phyloP scores from a whole-genome alignment of 1,139 yeast genomes.

The Suhomyces wounanorum region DNA sequence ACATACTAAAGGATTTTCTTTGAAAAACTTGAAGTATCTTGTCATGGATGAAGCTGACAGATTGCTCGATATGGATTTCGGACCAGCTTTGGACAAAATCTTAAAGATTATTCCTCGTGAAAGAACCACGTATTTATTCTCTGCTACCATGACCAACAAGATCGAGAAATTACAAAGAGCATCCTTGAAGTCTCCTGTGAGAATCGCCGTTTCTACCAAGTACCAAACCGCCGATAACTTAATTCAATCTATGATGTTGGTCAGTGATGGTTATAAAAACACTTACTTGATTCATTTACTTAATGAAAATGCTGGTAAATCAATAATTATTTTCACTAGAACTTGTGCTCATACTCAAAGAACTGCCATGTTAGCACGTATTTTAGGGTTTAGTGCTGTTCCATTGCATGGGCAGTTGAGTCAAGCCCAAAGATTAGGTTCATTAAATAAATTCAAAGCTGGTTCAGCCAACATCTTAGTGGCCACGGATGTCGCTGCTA shows the following conservation, averaged over 20 bases:
- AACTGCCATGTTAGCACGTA: slow-evolving; percentile 76
- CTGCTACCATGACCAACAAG: slow-evolving; percentile 96
- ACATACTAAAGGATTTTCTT: slow-evolving; percentile 87
- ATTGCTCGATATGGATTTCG: slow-evolving; percentile 93
- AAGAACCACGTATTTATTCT: slow-evolving; percentile 83
- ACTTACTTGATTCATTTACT: slow-evolving; percentile 80
- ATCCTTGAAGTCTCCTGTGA: slow-evolving; percentile 82
- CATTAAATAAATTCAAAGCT: slow-evolving; percentile 86
- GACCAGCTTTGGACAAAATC: slow-evolving; percentile 88
- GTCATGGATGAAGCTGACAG: slow-evolving; percentile 99
- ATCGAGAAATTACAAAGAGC: slow-evolving; percentile 95
- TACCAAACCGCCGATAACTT: slow-evolving; percentile 93
- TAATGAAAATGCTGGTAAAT: slow-evolving; percentile 84
- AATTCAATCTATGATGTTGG: slow-evolving; percentile 85
- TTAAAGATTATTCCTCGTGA: slow-evolving; percentile 81
- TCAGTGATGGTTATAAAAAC: slow-evolving; percentile 90
- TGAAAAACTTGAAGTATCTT: slow-evolving; percentile 75
- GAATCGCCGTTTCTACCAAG: slow-evolving; percentile 85
- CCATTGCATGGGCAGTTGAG: slow-evolving; percentile 94
- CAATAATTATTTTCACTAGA: slow-evolving; percentile 86
- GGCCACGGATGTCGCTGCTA: slow-evolving; percentile 97
- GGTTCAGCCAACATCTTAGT: slow-evolving; percentile 81
- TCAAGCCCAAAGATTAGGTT: slow-evolving; percentile 90
- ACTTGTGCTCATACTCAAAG: slow-evolving; percentile 96
- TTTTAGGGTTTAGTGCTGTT: slow-evolving; percentile 83